Conservation (phyloP, 202 grass and related monocot genomes). For the Panicum hallii region DNA sequence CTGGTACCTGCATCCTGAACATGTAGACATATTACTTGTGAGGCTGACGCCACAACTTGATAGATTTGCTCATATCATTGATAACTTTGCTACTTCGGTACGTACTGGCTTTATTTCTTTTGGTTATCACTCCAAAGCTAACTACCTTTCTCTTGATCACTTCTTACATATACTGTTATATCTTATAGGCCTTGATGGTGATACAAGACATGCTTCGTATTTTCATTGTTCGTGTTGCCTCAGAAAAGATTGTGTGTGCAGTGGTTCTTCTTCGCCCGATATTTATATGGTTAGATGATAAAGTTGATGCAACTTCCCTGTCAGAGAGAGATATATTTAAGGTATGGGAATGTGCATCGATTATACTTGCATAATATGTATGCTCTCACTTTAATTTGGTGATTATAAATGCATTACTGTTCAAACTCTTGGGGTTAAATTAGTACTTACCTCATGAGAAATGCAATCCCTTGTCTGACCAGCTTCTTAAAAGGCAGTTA, state of each 20-base stretch:
- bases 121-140: conserved; percentile 34
- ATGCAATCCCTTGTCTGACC: neutral
- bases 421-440: conserved; percentile 14
- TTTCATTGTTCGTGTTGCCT: conserved; percentile 85
- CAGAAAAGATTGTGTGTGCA: conserved; percentile 80
- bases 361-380: conserved; percentile 16
- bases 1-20: conserved; percentile 83
- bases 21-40: conserved; percentile 68
- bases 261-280: conserved; percentile 82
- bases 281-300: conserved; percentile 80
- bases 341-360: conserved; percentile 44
- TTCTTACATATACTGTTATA: conserved; percentile 36
- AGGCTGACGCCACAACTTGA: conserved; percentile 92
- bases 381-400: neutral
- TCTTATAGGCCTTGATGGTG: conserved; percentile 73
- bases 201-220: conserved; percentile 99
- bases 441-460: conserved; percentile 1
- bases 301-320: conserved; percentile 68
- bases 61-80: conserved; percentile 74
- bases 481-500: neutral
- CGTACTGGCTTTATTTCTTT: conserved; percentile 49
- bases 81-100: conserved; percentile 95
- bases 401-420: conserved; percentile 23
- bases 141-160: conserved; percentile 23
- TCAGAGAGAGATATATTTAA: conserved; percentile 78